Evolutionary conservation across 306 rosid species (phyloP), one percentile per base, ranked within the genome.

Genomic region (Prinsepia uniflora): DNA sequence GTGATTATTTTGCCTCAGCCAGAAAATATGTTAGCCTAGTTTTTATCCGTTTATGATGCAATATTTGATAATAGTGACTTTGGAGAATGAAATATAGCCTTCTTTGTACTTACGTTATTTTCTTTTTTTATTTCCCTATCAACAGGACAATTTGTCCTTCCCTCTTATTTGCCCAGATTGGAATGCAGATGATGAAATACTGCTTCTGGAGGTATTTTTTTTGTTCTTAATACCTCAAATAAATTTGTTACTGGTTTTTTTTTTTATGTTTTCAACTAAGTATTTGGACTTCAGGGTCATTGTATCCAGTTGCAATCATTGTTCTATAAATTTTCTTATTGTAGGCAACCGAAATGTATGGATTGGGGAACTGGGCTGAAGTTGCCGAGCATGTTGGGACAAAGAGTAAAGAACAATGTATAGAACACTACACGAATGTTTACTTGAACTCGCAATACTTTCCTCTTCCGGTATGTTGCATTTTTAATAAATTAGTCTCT

Each of bases 351-450:
- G 99, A 95, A 84, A 95, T 95, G 96, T 95, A 95, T 80, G 99
- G 99, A 79, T 65, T 91, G 81, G 93, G 99, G 79, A 95, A 95
- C 78, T 95, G 97, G 99, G 30, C 96, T 66, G 99, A 95, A 82
- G 91, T 95, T 82, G 99, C 99, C 22, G 99, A 91, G 91, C 99
- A 95, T 81, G 99, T 95, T 63, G 99, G 99, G 64, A 95, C 97
- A 42, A 95, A 91, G 86, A 89, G 85, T 82, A 95, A 91, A 78
- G 96, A 91, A 73, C 81, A 86, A 68, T 95, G 99, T 82, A 91
- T 95, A 79, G 92, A 86, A 69, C 97, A 95, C 87, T 95, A 87
- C 77, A 76, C 80, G 67, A 84, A 84, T 71, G 86, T 87, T 56
- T 95, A 91, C 85, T 73, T 84, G 86, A 86, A 79, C 88, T 91